These are phyloP conservation scores for Panicum miliaceum DNA, from an alignment of 176 grass and related monocot species.

Conservation along the genomic window DNA sequence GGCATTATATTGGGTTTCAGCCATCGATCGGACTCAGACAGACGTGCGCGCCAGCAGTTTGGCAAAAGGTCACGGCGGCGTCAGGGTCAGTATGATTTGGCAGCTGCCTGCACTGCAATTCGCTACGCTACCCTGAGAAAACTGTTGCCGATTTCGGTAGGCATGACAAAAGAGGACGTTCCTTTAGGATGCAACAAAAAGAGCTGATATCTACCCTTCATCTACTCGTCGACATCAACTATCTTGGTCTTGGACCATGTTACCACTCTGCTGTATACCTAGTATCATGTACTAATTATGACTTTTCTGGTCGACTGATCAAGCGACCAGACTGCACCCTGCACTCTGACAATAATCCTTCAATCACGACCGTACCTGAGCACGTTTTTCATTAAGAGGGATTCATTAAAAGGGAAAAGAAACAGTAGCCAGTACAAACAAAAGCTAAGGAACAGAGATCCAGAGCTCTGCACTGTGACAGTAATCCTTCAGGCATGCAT, in stretches of 20 bases:
- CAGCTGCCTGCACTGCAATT: conserved; percentile 8
- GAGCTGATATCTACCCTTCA: too few species aligned
- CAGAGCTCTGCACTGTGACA: too few species aligned
- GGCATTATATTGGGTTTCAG: not conserved
- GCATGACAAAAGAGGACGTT: not conserved
- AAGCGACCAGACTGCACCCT: too few species aligned
- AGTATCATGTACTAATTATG: not conserved
- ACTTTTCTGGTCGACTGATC: not conserved
- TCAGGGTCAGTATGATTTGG: too few species aligned
- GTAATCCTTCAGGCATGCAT: too few species aligned
- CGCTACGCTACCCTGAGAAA: not conserved
- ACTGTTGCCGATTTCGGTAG: not conserved
- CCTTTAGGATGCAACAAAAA: not conserved
- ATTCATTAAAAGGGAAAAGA: too few species aligned
- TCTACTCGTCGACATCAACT: not conserved
- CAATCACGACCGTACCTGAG: too few species aligned
- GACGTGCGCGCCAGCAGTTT: not conserved
- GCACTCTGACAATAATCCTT: too few species aligned
- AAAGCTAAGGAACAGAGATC: too few species aligned
- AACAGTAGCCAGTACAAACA: too few species aligned
- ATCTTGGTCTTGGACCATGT: not conserved
- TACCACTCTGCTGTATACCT: not conserved
- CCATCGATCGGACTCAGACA: not conserved
- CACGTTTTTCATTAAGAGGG: too few species aligned
- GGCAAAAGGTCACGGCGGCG: too few species aligned